A percentile compares a stretch with the other conserved stretches of the same genome.
Evolutionary conservation across 176 grass and related monocot genomes (phyloP).

Genomic region (Aegilops sharonensis): DNA sequence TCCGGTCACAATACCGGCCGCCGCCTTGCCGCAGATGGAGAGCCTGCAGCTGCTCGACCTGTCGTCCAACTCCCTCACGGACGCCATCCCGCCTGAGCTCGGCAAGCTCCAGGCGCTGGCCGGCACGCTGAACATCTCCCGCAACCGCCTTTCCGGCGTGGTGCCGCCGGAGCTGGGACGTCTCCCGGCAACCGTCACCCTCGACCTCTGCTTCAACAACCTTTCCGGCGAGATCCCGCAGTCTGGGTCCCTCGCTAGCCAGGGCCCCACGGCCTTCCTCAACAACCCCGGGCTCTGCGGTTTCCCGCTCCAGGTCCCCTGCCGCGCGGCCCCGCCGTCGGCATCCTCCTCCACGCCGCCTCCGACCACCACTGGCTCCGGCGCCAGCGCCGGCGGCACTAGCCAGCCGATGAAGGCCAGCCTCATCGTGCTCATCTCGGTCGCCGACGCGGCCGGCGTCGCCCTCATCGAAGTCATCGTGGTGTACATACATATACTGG

Average conservation of each 20-base stretch:
- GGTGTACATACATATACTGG: no score
- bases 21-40: slow-evolving; percentile 50
- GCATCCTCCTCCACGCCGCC: background rate
- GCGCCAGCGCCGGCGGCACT: no score
- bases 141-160: slow-evolving; percentile 55
- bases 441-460: no score
- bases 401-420: no score
- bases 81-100: slow-evolving; percentile 54
- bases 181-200: slow-evolving; percentile 65
- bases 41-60: slow-evolving; percentile 72
- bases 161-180: slow-evolving; percentile 54
- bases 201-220: slow-evolving; percentile 83
- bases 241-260: slow-evolving; percentile 63
- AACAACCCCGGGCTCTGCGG: slow-evolving; percentile 71
- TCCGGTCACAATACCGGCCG: slow-evolving; percentile 40
- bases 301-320: slow-evolving; percentile 80
- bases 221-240: slow-evolving; percentile 89
- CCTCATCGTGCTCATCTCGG: no score
- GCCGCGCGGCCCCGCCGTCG: slow-evolving; percentile 36
- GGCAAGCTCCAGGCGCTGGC: slow-evolving; percentile 54
- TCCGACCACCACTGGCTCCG: no score
- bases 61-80: slow-evolving; percentile 57
- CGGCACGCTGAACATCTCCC: slow-evolving; percentile 70
- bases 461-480: no score
- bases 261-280: slow-evolving; percentile 73